Base-by-base conservation (phyloP, 352 stramenopile genomes). In the Saprolegnia diclina region DNA sequence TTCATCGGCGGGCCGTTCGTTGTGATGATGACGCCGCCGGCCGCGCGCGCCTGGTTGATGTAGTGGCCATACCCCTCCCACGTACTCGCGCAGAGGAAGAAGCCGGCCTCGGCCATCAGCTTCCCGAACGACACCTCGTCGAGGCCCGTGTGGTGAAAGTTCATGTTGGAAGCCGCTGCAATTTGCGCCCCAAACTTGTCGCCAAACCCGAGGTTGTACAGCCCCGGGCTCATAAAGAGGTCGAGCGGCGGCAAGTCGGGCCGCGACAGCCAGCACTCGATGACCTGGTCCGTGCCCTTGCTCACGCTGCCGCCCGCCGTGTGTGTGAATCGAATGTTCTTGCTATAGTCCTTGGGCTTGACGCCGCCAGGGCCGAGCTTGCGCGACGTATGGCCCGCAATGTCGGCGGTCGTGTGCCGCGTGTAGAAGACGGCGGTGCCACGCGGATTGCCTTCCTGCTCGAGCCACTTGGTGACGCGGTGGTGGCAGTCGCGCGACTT, bases 41-140 rank as follows among this genome's bases (percentile, higher is more conserved):
- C 75, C 13, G 79, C 77, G 7, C 79, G 77, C n/a, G 79, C 81
- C 37, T 89, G 81, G 72, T 89, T 89, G 62, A 87, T 87, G 67
- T 89, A 89, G 72, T 87, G 81, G 11, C 81, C 81, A 50, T 86
- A 89, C 9, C 81, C 79, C 64, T 89, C 81, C 56, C 78, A 72
- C 24, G 72, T 18, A 55, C 81, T 89, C 29, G 81, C 73, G 50
- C 81, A 89, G 67, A 89, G 69, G 61, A 87, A 83, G 63, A 81
- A 85, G 21, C 77, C 64, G 2, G 75, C 64, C 35, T 87, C 72
- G 4, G 78, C 79, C 61, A 89, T 73, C 71, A 85, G 71, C 50
- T 77, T 75, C 35, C 81, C 77, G 57, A 86, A 89, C 5, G 74
- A 72, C 32, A 71, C 53, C 7, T 74, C 72, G 35, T 73, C 72